These are phyloP conservation scores for Aspergillus sparsus DNA, from an alignment of 495 filamentous ascomycete species.

Conservation along the genomic window DNA sequence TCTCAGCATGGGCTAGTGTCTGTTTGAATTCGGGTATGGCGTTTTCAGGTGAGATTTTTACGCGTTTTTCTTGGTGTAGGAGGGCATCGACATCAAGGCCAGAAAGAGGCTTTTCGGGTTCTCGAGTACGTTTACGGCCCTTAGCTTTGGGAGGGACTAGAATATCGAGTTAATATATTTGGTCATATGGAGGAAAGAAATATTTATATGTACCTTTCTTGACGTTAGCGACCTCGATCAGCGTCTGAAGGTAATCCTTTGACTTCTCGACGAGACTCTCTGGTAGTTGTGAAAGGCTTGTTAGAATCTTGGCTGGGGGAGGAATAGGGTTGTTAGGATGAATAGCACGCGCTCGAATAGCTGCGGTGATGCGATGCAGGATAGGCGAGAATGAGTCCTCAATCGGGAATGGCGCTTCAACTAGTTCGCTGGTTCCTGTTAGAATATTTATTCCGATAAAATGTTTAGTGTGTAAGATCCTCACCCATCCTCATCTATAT, in stretches of 20 bases:
- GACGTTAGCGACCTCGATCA: conserved; percentile 72
- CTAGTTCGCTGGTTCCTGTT: conserved; percentile 51
- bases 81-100: conserved; percentile 85
- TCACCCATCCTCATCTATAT: conserved; percentile 71
- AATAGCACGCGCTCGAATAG: conserved; percentile 77
- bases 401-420: conserved; percentile 68
- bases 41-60: conserved; percentile 73
- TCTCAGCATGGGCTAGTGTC: conserved; percentile 62
- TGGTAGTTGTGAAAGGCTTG: conserved; percentile 74
- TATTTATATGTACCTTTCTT: conserved; percentile 67
- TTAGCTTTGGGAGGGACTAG: conserved; percentile 82
- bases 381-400: conserved; percentile 89
- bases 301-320: conserved; percentile 65
- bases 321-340: conserved; percentile 69
- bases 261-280: conserved; percentile 60
- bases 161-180: conserved; percentile 3
- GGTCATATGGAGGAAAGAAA: neutral
- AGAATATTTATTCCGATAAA: neutral
- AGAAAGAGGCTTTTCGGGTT: conserved; percentile 80
- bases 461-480: conserved; percentile 7
- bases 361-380: conserved; percentile 86
- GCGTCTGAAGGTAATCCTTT: conserved; percentile 55
- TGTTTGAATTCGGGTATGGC: conserved; percentile 93
- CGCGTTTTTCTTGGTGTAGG: conserved; percentile 60
- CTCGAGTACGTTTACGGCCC: conserved; percentile 66